phyloP scores from a whole-genome alignment of 1,139 yeast genomes.

The Candida tropicalis region DNA sequence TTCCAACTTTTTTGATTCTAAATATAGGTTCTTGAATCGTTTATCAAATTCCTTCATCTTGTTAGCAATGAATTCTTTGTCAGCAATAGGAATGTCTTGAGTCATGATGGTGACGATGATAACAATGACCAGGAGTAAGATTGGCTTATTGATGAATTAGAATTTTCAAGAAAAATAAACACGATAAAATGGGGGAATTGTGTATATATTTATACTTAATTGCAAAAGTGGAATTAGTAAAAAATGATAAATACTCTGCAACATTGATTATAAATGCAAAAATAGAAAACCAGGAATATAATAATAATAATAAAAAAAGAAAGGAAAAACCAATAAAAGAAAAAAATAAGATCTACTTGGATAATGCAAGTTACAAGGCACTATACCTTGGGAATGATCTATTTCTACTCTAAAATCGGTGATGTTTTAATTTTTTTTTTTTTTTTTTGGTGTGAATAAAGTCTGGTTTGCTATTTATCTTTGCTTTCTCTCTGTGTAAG shows the following conservation, averaged over 20 bases:
- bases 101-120: background rate
- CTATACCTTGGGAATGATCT: no score
- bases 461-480: no score
- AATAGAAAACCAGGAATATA: no score
- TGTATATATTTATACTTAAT: background rate
- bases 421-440: no score
- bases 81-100: background rate
- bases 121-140: no score
- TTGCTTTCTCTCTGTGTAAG: no score
- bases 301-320: background rate
- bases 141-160: no score
- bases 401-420: no score
- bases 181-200: background rate
- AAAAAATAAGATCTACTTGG: no score
- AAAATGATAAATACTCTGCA: background rate
- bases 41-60: slow-evolving; percentile 6
- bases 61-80: background rate
- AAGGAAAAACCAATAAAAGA: background rate
- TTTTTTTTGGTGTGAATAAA: no score
- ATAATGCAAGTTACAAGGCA: no score
- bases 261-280: background rate
- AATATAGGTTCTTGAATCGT: slow-evolving; percentile 5
- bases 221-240: slow-evolving; percentile 3
- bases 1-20: slow-evolving; percentile 2
- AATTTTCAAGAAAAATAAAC: background rate